Base-by-base conservation (phyloP, 2,329 filamentous ascomycete species). In the Aspergillus ustus region DNA sequence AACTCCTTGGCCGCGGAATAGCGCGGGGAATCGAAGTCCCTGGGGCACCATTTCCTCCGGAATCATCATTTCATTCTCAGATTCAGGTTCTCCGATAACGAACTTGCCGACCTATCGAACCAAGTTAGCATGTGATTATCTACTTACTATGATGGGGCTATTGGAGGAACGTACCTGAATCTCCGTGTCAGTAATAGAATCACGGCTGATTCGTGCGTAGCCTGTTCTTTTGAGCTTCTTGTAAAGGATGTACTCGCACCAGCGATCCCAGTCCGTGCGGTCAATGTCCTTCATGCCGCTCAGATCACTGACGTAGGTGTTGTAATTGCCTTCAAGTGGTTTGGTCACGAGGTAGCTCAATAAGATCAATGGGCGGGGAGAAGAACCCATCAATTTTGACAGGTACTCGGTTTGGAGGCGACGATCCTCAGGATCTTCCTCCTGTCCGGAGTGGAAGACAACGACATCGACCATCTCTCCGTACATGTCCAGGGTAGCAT, bases 241-340 rank as follows among this genome's bases (percentile, higher is more conserved):
- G 84, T 92, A 99, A 28, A 99, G 81, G 67, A 99, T 97, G 78
- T 99, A 99, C 81, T 99, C 94, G 81, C 95, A 99, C 95, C 95
- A 99, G 59, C 95, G 84, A 77, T 99, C 95, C 93, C 93, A 97
- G 75, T 99, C 95, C 3, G 84, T 89, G 0, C 89, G 86, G 72
- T 99, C 95, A 53, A 99, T 95, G 72, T 99, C 95, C 72, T 91
- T 89, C 95, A 99, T 99, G 9, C 93, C 92, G 61, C 91, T 96
- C 61, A 82, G 82, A 57, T 92, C 85, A 60, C 92, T 92, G 25
- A 98, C 95, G 70, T 96, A 98, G 0, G 89, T 97, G 75, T 98
- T 94, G 82, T 99, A 99, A 75, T 99, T 99, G 64, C 95, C 95
- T 80, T 97, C 82, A 6, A 90, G 84, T 0, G 95, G 95, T 76